Evolutionary conservation across 805 yeast species (phyloP).

Genomic region (Saccharomycopsis schoenii): DNA sequence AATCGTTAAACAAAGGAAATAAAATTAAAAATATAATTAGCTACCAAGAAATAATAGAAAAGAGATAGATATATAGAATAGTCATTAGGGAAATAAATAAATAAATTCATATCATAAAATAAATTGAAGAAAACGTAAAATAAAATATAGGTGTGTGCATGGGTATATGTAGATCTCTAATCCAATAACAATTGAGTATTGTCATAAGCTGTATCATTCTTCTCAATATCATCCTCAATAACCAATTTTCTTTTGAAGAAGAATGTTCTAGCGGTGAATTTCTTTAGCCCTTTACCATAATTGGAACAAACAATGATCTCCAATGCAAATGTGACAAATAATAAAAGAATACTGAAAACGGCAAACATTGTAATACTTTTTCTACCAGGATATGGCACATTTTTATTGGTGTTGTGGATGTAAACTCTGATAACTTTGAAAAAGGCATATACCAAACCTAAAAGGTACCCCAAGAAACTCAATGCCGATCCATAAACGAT

Average conservation of each 20-base stretch:
- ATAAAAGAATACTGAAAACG: constrained; percentile 26
- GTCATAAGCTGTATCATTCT: not conserved
- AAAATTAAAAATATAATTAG: too few relatives aligned
- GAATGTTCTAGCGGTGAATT: not conserved
- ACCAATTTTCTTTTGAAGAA: not conserved
- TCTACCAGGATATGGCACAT: constrained; percentile 30
- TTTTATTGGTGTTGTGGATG: constrained; percentile 29
- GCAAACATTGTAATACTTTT: constrained; percentile 31
- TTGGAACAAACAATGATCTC: constrained; percentile 7
- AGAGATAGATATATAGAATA: too few relatives aligned
- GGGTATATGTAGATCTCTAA: not conserved
- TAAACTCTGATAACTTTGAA: constrained; percentile 31
- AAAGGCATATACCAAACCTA: constrained; percentile 30
- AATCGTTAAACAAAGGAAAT: too few relatives aligned
- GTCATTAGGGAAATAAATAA: too few relatives aligned
- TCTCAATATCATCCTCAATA: not conserved
- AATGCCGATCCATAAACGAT: constrained; percentile 20
- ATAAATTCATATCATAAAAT: not conserved
- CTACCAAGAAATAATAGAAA: too few relatives aligned
- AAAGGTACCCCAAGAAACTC: constrained; percentile 23
- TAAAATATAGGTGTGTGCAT: not conserved
- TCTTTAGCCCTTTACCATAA: constrained; percentile 17
- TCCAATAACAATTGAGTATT: not conserved
- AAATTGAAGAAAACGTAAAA: not conserved
- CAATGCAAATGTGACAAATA: constrained; percentile 17